Percentiles rank a stretch among this genome's conserved stretches.
phyloP scores from a whole-genome alignment of 148 eudicot species.

The Vaccinium myrtillus region DNA sequence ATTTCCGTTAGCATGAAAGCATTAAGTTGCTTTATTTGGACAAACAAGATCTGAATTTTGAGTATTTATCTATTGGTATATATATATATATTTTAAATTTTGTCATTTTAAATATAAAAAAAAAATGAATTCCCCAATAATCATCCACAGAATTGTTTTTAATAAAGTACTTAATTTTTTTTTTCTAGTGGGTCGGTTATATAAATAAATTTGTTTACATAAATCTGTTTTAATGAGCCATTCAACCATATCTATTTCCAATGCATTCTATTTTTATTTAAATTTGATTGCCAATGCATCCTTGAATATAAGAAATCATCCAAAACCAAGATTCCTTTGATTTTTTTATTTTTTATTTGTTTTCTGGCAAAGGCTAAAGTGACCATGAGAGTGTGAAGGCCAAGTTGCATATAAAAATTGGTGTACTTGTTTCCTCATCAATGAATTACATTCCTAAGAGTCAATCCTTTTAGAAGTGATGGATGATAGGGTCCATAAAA shows the following conservation, averaged over 20 bases:
- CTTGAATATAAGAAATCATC: background rate
- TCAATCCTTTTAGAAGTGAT: too few relatives aligned
- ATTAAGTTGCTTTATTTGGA: background rate
- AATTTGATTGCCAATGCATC: too few relatives aligned
- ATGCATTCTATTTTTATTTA: background rate
- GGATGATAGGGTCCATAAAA: too few relatives aligned
- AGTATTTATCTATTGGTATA: background rate
- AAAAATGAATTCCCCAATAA: too few relatives aligned
- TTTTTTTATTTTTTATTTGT: background rate
- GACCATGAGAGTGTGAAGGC: background rate
- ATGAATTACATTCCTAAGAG: too few relatives aligned
- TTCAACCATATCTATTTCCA: background rate
- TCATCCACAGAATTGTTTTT: too few relatives aligned
- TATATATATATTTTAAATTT: background rate
- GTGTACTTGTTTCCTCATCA: background rate
- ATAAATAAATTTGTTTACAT: too few relatives aligned
- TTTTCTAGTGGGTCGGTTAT: too few relatives aligned
- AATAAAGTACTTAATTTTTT: too few relatives aligned
- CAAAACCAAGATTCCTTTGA: background rate
- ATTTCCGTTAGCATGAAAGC: background rate
- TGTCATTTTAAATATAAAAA: background rate
- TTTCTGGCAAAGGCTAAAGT: background rate
- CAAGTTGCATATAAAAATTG: background rate
- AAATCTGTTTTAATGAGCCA: background rate
- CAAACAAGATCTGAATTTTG: background rate